Evolutionary conservation across 129 eudicot genomes (phyloP).

Genomic region (Gnaphalium uliginosum): DNA sequence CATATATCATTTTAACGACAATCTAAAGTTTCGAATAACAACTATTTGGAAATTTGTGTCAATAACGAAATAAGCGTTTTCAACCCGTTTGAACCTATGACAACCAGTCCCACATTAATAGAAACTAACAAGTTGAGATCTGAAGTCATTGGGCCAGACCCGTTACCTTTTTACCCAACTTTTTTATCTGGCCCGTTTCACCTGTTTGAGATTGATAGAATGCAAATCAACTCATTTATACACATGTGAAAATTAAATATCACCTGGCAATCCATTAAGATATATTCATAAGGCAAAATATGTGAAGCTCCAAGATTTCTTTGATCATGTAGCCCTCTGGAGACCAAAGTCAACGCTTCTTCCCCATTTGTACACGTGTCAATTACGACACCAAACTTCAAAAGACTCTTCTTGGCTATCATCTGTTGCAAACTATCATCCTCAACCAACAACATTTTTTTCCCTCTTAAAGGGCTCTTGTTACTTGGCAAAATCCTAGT

Average conservation of each 20-base stretch:
- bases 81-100: background rate
- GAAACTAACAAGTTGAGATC: background rate
- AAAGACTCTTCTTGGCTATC: constrained; percentile 30
- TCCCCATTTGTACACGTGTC: constrained; percentile 43
- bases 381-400: constrained; percentile 29
- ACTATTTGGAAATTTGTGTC: background rate
- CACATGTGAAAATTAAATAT: background rate
- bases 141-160: no score
- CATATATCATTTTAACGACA: background rate
- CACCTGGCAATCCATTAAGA: constrained; percentile 71
- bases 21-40: background rate
- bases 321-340: constrained; percentile 38
- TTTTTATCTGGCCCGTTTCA: background rate
- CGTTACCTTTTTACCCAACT: background rate
- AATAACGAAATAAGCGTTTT: background rate
- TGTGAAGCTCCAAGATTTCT: constrained; percentile 22
- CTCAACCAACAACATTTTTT: constrained; percentile 45
- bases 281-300: constrained; percentile 46
- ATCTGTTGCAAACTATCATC: constrained; percentile 33
- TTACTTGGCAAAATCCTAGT: constrained; percentile 6
- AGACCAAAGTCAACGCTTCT: constrained; percentile 39
- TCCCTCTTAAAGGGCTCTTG: constrained; percentile 41
- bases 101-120: background rate
- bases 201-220: background rate
- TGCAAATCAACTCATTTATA: background rate